Evolutionary conservation across 495 filamentous ascomycete species (phyloP), one percentile per base, ranked within the genome.

Genomic region (Penicillium turbatum): DNA sequence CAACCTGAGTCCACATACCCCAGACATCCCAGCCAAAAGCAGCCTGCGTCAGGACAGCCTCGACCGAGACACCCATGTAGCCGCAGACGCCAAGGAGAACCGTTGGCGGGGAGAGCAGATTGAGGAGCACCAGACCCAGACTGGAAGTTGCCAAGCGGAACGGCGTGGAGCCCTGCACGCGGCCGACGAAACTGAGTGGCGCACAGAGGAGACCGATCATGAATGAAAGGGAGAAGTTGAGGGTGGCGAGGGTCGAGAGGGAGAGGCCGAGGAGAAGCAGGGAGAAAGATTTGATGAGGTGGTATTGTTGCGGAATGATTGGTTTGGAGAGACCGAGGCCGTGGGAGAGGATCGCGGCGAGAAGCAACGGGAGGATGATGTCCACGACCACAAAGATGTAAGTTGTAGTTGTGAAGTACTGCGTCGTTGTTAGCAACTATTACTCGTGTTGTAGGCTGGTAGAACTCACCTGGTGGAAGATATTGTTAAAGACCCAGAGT

Each of bases 151-250:
- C 45, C 48, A 57, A 67, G 2, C 70, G 67, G 26, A 66, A 21
- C 8, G 57, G 53, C 1, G 47, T 54, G 26, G 58, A 27, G 37
- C 51, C 46, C 5, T 76, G 69, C 43, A 81, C 68, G 0, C 81
- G 81, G 17, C 72, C 73, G 31, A 87, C 65, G 66, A 95, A 96
- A 16, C 82, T 83, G 7, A 97, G 75, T 3, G 91, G 92, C 10
- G 81, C 65, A 34, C 88, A 79, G 43, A 91, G 72, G 2, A 97
- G 72, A 36, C 93, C 93, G 57, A 97, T 73, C 43, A 96, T 74
- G 70, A 97, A 85, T 35, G 90, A 85, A 26, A 97, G 86, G 21
- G 86, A 88, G 79, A 98, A 98, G 73, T 98, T 98, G 44, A 98
- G 84, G 2, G 95, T 98, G 13, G 92, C 91, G 31, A 98, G 86